phyloP scores from a whole-genome alignment of 2,329 filamentous ascomycete genomes.

The Epicoccum nigrum region DNA sequence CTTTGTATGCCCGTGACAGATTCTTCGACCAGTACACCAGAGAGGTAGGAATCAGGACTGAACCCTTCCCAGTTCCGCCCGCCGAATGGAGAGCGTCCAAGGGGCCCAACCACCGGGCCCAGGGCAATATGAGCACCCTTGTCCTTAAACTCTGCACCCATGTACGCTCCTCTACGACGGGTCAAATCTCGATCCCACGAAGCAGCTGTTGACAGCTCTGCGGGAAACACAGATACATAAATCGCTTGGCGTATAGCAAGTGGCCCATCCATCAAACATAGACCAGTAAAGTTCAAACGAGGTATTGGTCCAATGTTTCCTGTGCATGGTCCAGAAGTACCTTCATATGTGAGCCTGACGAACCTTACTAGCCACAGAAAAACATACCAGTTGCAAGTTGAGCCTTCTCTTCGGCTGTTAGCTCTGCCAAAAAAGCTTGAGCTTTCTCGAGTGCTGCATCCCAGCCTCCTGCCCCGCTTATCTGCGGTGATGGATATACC shows the following conservation, averaged over 20 bases:
- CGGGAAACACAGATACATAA: slow-evolving; percentile 8
- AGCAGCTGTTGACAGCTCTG: slow-evolving; percentile 6
- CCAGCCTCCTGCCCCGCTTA: slow-evolving; percentile 36
- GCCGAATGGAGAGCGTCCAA: slow-evolving; percentile 48
- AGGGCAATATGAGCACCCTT: slow-evolving; percentile 49
- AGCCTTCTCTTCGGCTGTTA: slow-evolving; percentile 35
- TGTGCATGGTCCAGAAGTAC: slow-evolving; percentile 36
- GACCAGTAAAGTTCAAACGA: slow-evolving; percentile 48
- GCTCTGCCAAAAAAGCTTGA: slow-evolving; percentile 25
- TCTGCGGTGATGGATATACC: slow-evolving; percentile 37
- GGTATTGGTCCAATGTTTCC: slow-evolving; percentile 47
- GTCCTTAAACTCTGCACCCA: slow-evolving; percentile 10
- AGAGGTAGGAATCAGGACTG: slow-evolving; percentile 56
- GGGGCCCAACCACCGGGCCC: slow-evolving; percentile 57
- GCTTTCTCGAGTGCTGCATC: slow-evolving; percentile 32
- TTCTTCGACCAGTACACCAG: slow-evolving; percentile 51
- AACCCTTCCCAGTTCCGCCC: slow-evolving; percentile 59
- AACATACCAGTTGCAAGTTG: slow-evolving; percentile 33
- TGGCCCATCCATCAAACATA: slow-evolving; percentile 51
- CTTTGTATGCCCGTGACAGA: slow-evolving; percentile 20
- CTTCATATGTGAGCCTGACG: slow-evolving; percentile 7
- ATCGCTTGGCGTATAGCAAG: slow-evolving; percentile 40
- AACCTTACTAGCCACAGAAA: too few species aligned
- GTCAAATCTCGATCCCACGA: slow-evolving; percentile 7
- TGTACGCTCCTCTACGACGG: slow-evolving; percentile 5